Conservation (phyloP, 805 yeast species). For the Kurtzmaniella cleridarum region DNA sequence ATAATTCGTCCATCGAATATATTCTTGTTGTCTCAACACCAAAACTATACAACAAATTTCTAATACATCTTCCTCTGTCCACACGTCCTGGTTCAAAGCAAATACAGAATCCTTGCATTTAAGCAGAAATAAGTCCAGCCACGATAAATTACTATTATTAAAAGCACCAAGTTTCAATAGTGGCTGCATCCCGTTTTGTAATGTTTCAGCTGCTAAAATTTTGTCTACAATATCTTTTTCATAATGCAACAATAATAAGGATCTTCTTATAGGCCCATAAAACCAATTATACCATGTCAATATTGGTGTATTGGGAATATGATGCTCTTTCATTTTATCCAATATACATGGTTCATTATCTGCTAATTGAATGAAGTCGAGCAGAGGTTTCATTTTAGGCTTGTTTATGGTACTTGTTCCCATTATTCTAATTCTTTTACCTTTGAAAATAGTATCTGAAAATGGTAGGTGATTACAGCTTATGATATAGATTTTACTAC, state of each 20-base stretch:
- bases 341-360: conserved; percentile 7
- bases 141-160: neutral
- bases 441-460: conserved; percentile 9
- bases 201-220: conserved; percentile 3
- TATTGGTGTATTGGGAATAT: conserved; percentile 3
- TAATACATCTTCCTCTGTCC: conserved; percentile 3
- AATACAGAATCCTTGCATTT: conserved; percentile 3
- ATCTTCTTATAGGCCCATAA: neutral
- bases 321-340: conserved; percentile 3
- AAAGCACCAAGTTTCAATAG: conserved; percentile 2
- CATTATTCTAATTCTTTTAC: conserved; percentile 8
- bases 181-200: neutral
- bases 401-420: conserved; percentile 5
- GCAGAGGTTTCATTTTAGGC: neutral
- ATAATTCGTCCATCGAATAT: neutral
- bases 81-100: neutral
- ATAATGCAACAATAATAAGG: neutral
- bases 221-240: neutral
- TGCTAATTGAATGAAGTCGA: conserved; percentile 6
- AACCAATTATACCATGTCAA: neutral
- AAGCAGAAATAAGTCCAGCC: neutral
- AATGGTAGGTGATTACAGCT: conserved; percentile 6
- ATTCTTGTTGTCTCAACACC: conserved; percentile 7
- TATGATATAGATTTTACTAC: conserved; percentile 1
- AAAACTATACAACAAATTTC: conserved; percentile 7